Conservation (phyloP, 306 rosid genomes). For the Vicia faba region DNA sequence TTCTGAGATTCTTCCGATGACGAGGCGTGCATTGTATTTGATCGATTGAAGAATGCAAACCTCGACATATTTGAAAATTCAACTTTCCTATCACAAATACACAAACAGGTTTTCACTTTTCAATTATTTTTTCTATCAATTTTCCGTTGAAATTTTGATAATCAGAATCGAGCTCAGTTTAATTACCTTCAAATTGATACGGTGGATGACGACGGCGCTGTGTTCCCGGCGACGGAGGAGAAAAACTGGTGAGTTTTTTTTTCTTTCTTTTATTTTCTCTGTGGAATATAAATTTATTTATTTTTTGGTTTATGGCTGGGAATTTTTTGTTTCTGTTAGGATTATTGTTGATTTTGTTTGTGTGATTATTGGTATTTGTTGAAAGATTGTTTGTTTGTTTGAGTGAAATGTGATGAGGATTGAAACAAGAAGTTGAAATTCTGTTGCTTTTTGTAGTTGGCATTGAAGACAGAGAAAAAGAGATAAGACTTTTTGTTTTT, state of each 20-base stretch:
- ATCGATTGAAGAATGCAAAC: slow-evolving; percentile 72
- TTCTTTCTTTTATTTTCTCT: neutral
- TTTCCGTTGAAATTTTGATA: too few relatives aligned
- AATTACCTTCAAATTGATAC: slow-evolving; percentile 18
- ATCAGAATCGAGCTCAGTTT: slow-evolving; percentile 16
- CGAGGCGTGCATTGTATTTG: slow-evolving; percentile 51
- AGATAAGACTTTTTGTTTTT: slow-evolving; percentile 14
- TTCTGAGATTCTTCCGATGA: slow-evolving; percentile 48
- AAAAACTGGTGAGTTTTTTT: neutral
- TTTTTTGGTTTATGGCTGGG: neutral
- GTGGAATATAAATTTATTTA: neutral
- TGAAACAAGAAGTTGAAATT: slow-evolving; percentile 14
- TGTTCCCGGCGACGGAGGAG: slow-evolving; percentile 1
- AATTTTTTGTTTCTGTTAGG: neutral
- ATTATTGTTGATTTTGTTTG: neutral
- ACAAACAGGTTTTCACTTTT: neutral
- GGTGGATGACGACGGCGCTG: slow-evolving; percentile 11
- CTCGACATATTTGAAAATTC: slow-evolving; percentile 47
- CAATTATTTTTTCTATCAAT: neutral
- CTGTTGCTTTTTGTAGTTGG: slow-evolving; percentile 25
- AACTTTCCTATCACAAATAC: slow-evolving; percentile 14
- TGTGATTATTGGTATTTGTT: neutral
- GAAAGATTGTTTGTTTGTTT: neutral
- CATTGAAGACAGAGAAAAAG: neutral
- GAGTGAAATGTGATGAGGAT: slow-evolving; percentile 4